Percentiles rank a stretch among this genome's conserved stretches.
Conservation (phyloP, 1,139 yeast genomes). For the Lodderomyces margitis region DNA sequence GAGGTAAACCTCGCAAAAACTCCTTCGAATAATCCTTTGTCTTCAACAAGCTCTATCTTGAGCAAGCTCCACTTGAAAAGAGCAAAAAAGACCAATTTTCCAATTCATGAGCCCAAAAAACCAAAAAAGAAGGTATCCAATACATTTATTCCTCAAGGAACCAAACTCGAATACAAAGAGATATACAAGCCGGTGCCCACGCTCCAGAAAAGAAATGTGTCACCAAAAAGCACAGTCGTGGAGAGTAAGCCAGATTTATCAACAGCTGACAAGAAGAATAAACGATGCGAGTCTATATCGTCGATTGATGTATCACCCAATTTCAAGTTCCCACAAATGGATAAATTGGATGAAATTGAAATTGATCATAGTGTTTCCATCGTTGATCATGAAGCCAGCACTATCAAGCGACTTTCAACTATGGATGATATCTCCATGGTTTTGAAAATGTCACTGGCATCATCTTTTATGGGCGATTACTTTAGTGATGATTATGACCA, state of each 20-base stretch:
- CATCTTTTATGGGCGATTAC: background rate
- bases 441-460: background rate
- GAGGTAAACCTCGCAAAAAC: background rate
- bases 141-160: conserved; percentile 14
- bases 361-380: background rate
- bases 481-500: conserved; percentile 13
- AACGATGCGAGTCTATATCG: conserved; percentile 2
- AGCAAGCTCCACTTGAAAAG: background rate
- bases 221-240: conserved; percentile 3
- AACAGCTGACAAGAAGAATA: background rate
- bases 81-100: background rate
- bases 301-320: conserved; percentile 10
- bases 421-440: conserved; percentile 9
- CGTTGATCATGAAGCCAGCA: conserved; percentile 2
- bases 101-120: background rate
- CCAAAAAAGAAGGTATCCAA: conserved; percentile 7
- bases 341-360: background rate
- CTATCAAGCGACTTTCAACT: conserved; percentile 11
- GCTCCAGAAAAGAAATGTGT: conserved; percentile 10
- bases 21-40: background rate
- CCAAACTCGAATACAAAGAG: conserved; percentile 17
- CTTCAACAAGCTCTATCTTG: background rate
- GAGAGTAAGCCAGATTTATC: background rate
- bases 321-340: conserved; percentile 6
- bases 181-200: conserved; percentile 20